Percentiles rank a stretch among this genome's conserved stretches.
phyloP scores from a whole-genome alignment of 768 basidiomycete genomes.

The Lactarius indigo region DNA sequence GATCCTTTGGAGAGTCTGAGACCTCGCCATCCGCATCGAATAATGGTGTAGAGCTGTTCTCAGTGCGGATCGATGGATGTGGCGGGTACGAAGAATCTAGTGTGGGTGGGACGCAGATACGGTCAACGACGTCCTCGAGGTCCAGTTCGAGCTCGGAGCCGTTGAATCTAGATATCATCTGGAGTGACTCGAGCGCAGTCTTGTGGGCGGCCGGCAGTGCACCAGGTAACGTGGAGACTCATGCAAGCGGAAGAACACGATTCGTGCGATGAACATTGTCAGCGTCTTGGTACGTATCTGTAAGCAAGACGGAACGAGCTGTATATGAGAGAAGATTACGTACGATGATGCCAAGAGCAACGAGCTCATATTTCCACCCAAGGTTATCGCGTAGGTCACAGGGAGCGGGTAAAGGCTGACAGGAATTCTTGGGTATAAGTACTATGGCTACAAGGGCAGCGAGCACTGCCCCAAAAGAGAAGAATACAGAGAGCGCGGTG shows the following conservation, averaged over 20 bases:
- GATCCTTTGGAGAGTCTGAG: not conserved
- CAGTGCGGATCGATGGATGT: not conserved
- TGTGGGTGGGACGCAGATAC: constrained; percentile 26
- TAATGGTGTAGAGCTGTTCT: not conserved
- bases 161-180: constrained; percentile 84
- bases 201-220: constrained; percentile 74
- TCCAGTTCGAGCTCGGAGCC: constrained; percentile 65
- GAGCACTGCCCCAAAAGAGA: constrained; percentile 88
- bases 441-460: constrained; percentile 76
- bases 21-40: constrained; percentile 11
- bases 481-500: constrained; percentile 91
- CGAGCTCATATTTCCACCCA: constrained; percentile 88
- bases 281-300: constrained; percentile 55
- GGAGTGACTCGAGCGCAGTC: constrained; percentile 83
- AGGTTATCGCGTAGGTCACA: constrained; percentile 75
- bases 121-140: constrained; percentile 65
- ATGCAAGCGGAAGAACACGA: constrained; percentile 86
- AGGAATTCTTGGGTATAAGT: constrained; percentile 75
- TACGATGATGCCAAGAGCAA: constrained; percentile 76
- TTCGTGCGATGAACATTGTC: constrained; percentile 81
- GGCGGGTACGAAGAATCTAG: not conserved
- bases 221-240: constrained; percentile 95
- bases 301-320: constrained; percentile 1
- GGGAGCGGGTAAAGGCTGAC: constrained; percentile 41
- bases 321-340: constrained; percentile 34